phyloP scores from a whole-genome alignment of 306 rosid genomes.

The Pterocarpus santalinus region DNA sequence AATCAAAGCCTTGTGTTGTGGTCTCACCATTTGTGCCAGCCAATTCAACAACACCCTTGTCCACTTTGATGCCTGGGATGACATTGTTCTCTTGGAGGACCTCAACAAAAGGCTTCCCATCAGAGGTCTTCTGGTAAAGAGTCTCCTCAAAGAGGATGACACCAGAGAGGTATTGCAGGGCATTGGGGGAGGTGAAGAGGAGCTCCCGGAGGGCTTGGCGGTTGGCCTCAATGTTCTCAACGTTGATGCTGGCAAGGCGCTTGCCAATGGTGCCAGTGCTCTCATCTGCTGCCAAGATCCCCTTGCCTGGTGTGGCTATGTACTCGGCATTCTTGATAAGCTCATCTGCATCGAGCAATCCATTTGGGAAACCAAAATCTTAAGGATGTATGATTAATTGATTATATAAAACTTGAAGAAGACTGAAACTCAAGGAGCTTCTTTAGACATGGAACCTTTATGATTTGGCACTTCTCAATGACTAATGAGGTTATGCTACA shows the following conservation, averaged over 20 bases:
- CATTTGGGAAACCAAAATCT: conserved; percentile 30
- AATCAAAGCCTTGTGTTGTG: conserved; percentile 88
- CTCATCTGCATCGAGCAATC: conserved; percentile 61
- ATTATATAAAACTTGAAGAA: not conserved
- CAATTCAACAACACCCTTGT: conserved; percentile 88
- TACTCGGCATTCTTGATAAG: conserved; percentile 85
- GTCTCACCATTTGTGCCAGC: conserved; percentile 92
- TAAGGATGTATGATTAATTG: not conserved
- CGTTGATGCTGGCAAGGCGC: conserved; percentile 83
- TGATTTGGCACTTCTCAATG: not conserved
- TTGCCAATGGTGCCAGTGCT: conserved; percentile 95
- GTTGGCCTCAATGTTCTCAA: conserved; percentile 84
- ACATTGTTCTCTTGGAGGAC: conserved; percentile 77
- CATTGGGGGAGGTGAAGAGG: conserved; percentile 85
- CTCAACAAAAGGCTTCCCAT: conserved; percentile 86
- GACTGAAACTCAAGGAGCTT: conserved; percentile 16
- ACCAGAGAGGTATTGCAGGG: conserved; percentile 81
- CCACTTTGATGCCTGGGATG: conserved; percentile 96
- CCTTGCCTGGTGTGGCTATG: conserved; percentile 92
- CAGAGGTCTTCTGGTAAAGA: conserved; percentile 74
- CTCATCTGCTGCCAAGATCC: conserved; percentile 93
- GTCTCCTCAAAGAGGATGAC: conserved; percentile 95
- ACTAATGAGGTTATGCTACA: not conserved
- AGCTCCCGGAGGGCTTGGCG: conserved; percentile 93
- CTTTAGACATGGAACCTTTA: conserved; percentile 10